phyloP scores from a whole-genome alignment of 192 early-diverging fungal species.

The Coemansia sp. region DNA sequence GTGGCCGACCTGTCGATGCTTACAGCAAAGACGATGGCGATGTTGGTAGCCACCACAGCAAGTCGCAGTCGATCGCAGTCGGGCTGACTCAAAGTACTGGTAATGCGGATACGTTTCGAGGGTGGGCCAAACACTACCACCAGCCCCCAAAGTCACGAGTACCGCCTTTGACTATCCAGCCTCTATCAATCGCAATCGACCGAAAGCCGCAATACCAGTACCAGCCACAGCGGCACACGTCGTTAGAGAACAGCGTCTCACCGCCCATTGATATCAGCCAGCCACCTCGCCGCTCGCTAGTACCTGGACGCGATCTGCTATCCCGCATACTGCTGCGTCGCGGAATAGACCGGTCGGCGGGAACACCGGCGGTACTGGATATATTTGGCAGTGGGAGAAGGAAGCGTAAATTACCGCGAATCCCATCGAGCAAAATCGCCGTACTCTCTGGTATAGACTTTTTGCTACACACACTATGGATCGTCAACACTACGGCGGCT shows the following conservation, averaged over 20 bases:
- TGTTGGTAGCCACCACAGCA: background rate
- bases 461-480: constrained; percentile 40
- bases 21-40: background rate
- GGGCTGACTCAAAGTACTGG: background rate
- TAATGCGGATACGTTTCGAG: background rate
- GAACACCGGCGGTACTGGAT: background rate
- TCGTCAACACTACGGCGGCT: constrained; percentile 31
- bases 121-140: background rate
- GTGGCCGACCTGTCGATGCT: background rate
- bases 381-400: constrained; percentile 13
- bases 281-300: background rate
- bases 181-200: background rate
- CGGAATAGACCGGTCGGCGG: background rate
- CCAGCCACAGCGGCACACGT: background rate
- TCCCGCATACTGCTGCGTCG: background rate
- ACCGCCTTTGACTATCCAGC: background rate
- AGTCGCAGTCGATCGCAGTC: background rate
- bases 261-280: background rate
- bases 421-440: constrained; percentile 48
- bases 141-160: background rate
- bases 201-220: background rate
- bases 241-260: background rate
- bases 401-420: constrained; percentile 22
- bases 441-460: constrained; percentile 42
- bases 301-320: background rate